These are phyloP conservation scores for Trichoderma polysporum DNA, from an alignment of 2,329 filamentous ascomycete species.

Conservation along the genomic window DNA sequence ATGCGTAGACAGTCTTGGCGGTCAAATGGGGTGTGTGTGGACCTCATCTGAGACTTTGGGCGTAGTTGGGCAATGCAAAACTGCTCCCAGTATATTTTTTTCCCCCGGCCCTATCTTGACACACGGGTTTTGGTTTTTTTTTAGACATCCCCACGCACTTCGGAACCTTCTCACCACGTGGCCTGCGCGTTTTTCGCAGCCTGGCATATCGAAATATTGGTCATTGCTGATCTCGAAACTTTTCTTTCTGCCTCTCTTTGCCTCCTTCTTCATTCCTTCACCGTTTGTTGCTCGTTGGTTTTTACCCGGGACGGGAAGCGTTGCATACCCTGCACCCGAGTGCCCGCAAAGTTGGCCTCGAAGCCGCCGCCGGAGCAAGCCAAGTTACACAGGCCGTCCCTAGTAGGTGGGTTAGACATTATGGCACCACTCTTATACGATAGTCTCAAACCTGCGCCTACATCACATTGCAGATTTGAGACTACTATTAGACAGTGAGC, in stretches of 20 bases:
- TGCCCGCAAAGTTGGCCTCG: neutral
- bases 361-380: neutral
- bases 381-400: neutral
- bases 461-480: slow-evolving; percentile 7
- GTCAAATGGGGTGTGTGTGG: neutral
- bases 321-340: neutral
- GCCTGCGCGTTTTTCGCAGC: slow-evolving; percentile 16
- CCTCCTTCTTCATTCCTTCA: neutral
- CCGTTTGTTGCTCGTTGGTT: neutral
- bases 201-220: slow-evolving; percentile 16
- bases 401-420: neutral
- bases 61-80: slow-evolving; percentile 7
- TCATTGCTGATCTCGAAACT: slow-evolving; percentile 2
- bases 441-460: neutral
- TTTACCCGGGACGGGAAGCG: neutral
- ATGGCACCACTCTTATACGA: slow-evolving; percentile 9
- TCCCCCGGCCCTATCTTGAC: neutral
- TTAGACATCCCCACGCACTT: slow-evolving; percentile 12
- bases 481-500: neutral
- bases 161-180: slow-evolving; percentile 20
- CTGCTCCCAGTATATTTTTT: neutral
- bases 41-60: neutral
- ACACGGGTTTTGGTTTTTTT: neutral
- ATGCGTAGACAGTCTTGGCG: neutral
- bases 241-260: neutral